Evolutionary conservation across 2,329 filamentous ascomycete species (phyloP), one percentile per base, ranked within the genome.

Genomic region (Fusarium caatingaense): DNA sequence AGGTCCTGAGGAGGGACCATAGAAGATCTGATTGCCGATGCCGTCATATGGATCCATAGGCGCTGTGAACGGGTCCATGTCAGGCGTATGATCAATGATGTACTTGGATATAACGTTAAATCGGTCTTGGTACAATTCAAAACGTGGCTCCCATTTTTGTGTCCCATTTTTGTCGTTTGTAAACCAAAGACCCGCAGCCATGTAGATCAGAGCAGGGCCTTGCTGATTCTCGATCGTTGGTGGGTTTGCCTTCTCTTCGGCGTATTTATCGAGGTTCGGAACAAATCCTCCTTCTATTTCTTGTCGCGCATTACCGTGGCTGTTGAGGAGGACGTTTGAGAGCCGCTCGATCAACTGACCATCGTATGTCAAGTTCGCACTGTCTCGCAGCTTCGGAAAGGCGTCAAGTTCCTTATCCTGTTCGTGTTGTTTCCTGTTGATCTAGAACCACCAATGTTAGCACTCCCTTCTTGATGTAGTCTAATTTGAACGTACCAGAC

Each of bases 1-100:
- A 6, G 74, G 74, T 0, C 67, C 67, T 2, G 68, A 62, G 0
- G 74, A 56, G 0, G 78, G 78, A 0, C 72, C 65, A 10, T 77
- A 58, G 18, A 78, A 76, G 2, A 79, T 46, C 30, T 76, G 70
- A 21, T 75, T 76, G 5, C 76, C 73, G 6, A 73, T 53, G 12
- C 76, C 76, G 12, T 77, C 75, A 5, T 56, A 11, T 16, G 64
- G 48, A 28, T 72, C 68, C 69, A 77, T 74, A 2, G 65, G 60
- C 1, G 42, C 21, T 3, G 58, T 57, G 34, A 64, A 59, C 0
- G 56, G 41, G 15, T 59, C 49, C 3, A 3, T 12, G 16, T 30
- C 11, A 1, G 56, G 56, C 2, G 56, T 54, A 12, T 59, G 54
- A 8, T 54, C 23, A n/a, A 16, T n/a, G 12, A 54, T 66, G 37